Evolutionary conservation across 2,329 filamentous ascomycete genomes (phyloP).

Genomic region (Coniochaeta sp.): DNA sequence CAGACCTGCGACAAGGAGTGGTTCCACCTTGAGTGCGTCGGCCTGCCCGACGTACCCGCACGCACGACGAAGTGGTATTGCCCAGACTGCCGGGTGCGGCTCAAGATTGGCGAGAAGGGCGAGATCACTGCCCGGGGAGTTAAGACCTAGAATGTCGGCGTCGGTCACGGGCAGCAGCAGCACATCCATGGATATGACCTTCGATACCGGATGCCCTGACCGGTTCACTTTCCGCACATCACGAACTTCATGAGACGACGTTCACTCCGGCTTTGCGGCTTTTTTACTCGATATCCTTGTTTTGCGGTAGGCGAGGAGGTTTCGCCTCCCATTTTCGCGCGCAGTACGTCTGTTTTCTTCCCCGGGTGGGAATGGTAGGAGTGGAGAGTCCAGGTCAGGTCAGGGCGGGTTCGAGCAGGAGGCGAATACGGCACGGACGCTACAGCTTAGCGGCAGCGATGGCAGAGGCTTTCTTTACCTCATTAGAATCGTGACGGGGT

Average conservation of each 20-base stretch:
- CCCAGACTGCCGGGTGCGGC: conserved; percentile 60
- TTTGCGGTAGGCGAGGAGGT: too few species aligned
- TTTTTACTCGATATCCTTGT: too few species aligned
- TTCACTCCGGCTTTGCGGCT: too few species aligned
- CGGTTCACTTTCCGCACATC: too few species aligned
- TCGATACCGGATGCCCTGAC: too few species aligned
- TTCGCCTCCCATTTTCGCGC: too few species aligned
- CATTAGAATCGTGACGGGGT: too few species aligned
- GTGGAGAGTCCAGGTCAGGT: neutral
- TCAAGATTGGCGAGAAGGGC: conserved; percentile 57
- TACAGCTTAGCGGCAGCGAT: too few species aligned
- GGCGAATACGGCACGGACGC: too few species aligned
- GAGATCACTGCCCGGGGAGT: conserved; percentile 54
- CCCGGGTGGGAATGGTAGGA: neutral
- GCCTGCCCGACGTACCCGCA: conserved; percentile 58
- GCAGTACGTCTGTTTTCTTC: neutral
- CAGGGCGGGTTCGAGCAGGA: too few species aligned
- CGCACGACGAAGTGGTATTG: conserved; percentile 81
- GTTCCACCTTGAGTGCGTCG: conserved; percentile 78
- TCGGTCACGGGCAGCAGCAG: neutral
- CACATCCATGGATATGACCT: neutral
- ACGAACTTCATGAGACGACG: too few species aligned
- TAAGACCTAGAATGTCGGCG: conserved; percentile 27
- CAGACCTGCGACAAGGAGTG: conserved; percentile 72
- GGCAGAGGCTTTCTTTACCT: too few species aligned